These are phyloP conservation scores for Teratosphaeria viscida DNA, from an alignment of 2,329 filamentous ascomycete genomes.

Conservation along the genomic window DNA sequence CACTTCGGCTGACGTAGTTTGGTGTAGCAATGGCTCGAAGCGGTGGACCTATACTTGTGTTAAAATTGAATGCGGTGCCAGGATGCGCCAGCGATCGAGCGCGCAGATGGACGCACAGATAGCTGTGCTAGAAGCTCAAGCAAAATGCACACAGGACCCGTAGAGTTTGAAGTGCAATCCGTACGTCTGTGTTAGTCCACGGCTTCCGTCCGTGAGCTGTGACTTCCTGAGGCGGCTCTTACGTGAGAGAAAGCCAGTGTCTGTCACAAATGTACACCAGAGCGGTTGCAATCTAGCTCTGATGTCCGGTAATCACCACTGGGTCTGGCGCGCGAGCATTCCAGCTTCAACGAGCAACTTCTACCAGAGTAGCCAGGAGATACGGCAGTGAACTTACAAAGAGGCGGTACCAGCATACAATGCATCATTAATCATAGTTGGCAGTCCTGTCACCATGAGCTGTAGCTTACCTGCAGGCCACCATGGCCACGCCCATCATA, in stretches of 20 bases:
- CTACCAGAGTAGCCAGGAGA: too few species aligned
- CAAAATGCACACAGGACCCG: not conserved
- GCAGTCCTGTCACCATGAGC: too few species aligned
- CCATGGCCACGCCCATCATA: too few species aligned
- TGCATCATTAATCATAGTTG: too few species aligned
- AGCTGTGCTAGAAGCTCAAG: not conserved
- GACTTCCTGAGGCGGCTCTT: not conserved
- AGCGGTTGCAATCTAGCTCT: not conserved
- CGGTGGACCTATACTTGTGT: not conserved
- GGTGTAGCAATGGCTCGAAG: not conserved
- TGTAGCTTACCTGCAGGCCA: too few species aligned
- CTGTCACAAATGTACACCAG: not conserved
- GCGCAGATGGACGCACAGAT: not conserved
- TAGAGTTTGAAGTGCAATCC: not conserved
- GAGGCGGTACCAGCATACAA: too few species aligned
- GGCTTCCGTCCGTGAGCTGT: not conserved
- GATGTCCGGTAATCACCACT: not conserved
- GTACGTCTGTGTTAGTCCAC: not conserved
- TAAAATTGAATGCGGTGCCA: not conserved
- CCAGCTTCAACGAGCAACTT: not conserved
- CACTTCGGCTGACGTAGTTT: not conserved
- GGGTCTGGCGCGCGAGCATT: not conserved
- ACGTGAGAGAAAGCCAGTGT: not conserved
- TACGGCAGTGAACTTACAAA: too few species aligned
- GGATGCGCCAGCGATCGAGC: not conserved